Conservation (phyloP, 306 rosid species). For the Urtica urens region DNA sequence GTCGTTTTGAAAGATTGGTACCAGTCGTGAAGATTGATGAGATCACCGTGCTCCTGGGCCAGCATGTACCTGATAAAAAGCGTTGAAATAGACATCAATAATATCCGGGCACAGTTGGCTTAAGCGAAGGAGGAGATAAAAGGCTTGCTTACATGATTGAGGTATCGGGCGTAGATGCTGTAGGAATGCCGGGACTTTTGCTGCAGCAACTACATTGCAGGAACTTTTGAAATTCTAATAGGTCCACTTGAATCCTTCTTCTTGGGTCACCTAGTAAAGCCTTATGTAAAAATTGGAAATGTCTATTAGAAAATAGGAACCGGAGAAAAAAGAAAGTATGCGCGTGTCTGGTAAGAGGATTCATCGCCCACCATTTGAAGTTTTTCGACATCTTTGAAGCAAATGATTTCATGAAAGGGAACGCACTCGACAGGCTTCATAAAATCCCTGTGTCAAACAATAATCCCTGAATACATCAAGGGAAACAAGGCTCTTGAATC, state of each 20-base stretch:
- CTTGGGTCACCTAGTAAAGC: constrained; percentile 83
- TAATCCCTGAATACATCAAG: too few relatives aligned
- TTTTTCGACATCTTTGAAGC: constrained; percentile 73
- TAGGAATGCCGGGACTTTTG: constrained; percentile 35
- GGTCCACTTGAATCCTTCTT: constrained; percentile 82
- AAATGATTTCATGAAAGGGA: constrained; percentile 60
- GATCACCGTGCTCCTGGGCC: constrained; percentile 95
- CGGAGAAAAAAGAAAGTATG: constrained; percentile 6
- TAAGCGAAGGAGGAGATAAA: too few relatives aligned
- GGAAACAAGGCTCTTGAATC: too few relatives aligned
- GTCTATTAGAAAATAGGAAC: not conserved
- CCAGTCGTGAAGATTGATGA: constrained; percentile 94
- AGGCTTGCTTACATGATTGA: constrained; percentile 82
- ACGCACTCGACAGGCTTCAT: constrained; percentile 58
- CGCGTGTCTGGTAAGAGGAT: too few relatives aligned
- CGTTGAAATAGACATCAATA: too few relatives aligned
- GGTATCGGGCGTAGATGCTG: constrained; percentile 71
- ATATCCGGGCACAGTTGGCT: too few relatives aligned
- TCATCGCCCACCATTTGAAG: constrained; percentile 84
- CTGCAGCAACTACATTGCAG: constrained; percentile 67
- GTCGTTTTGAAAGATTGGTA: constrained; percentile 67
- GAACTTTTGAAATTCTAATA: constrained; percentile 61
- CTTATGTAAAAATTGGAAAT: constrained; percentile 20
- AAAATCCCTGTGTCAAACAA: constrained; percentile 46
- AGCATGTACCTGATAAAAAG: constrained; percentile 48